Evolutionary conservation across 148 eudicot genomes (phyloP), one percentile per base, ranked within the genome.

Genomic region (Oxyria digyna): DNA sequence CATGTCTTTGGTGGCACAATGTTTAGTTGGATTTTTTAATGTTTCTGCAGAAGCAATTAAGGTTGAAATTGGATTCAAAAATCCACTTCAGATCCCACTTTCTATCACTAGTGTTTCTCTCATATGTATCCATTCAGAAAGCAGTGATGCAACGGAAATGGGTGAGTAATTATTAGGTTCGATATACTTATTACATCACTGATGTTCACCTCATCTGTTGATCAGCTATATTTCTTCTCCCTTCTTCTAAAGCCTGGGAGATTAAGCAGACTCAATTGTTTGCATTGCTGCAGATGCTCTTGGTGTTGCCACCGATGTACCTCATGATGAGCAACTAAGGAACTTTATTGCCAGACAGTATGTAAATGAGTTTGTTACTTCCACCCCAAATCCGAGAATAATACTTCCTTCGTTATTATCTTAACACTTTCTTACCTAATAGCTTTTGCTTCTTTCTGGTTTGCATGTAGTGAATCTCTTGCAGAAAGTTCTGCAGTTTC

Each of bases 1-100:
- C 14, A 31, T n/a, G 10, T 29, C 37, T 46, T 43, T 48, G 20
- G 23, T 26, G 46, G 24, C 46, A 31, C 8, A n/a, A 35, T 72
- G 74, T 63, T 63, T 65, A 21, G 31, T 32, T 63, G 54, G 62
- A 55, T 42, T 17, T 70, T 57, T 29, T 71, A 43, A 15, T 20
- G 38, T 59, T 46, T 29, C 15, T 74, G 87, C 93, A 95, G 99
- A 95, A 75, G 85, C 93, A 43, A 81, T 95, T 54, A 84, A 84
- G 82, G 91, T 95, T 68, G 89, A 85, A 69, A 80, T 95, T 83
- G 88, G 86, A 68, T 95, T 95, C 74, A 83, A 70, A 76, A 95
- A 95, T 75, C 97, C 99, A 33, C 96, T 95, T 73, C 97, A 87
- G 76, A 87, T 88, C 57, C 85, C 96, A 45, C 77, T 95, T 72